phyloP scores from a whole-genome alignment of 352 stramenopile species.

The Pythium myriotylum region DNA sequence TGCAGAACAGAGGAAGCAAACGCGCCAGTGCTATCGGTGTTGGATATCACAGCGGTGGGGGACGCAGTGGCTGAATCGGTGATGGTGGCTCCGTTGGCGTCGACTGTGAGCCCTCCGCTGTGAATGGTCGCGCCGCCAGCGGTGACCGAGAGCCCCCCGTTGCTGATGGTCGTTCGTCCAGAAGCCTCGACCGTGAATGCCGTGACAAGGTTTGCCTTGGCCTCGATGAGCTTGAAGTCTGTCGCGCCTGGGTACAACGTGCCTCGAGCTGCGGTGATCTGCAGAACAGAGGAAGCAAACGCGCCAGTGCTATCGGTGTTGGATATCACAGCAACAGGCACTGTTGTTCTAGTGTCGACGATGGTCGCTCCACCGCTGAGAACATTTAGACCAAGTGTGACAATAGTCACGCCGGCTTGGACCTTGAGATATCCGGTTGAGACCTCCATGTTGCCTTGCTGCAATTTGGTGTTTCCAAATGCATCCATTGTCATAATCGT shows the following conservation, averaged over 20 bases:
- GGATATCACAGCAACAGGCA: not conserved
- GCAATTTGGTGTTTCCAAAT: conserved; percentile 49
- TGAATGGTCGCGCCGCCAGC: conserved; percentile 42
- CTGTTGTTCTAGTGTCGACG: not conserved
- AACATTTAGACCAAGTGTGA: conserved; percentile 41
- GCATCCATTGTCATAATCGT: conserved; percentile 60
- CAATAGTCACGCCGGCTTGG: conserved; percentile 37
- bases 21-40: not conserved
- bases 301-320: not conserved
- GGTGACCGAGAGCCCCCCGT: conserved; percentile 38
- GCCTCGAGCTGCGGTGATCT: not conserved
- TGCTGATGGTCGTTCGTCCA: conserved; percentile 40
- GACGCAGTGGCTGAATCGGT: not conserved
- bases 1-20: not conserved
- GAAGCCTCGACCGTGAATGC: conserved; percentile 37
- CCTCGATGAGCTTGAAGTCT: conserved; percentile 31
- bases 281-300: not conserved
- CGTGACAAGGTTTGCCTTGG: not conserved
- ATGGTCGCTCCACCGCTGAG: conserved; percentile 47
- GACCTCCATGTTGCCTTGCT: conserved; percentile 52
- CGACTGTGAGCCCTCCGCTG: conserved; percentile 38
- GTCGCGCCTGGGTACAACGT: not conserved
- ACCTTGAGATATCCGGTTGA: conserved; percentile 58
- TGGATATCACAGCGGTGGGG: conserved; percentile 2
- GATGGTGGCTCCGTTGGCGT: conserved; percentile 41